These are phyloP conservation scores for Asterella californica DNA, from an alignment of 225 moss, liverwort and hornwort species.

Conservation along the genomic window DNA sequence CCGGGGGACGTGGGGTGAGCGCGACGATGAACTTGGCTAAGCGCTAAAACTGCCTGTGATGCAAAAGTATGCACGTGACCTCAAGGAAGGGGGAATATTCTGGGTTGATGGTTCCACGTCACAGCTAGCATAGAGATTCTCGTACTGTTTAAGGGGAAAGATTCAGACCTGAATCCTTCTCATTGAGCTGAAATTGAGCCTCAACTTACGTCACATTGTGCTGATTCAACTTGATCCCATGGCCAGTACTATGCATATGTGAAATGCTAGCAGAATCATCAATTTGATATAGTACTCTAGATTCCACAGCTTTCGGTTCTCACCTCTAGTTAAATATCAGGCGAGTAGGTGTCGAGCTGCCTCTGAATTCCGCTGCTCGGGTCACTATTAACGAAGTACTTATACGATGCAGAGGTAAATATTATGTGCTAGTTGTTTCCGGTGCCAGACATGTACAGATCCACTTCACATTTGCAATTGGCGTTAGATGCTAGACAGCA, in stretches of 20 bases:
- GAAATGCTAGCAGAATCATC: background rate
- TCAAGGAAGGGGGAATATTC: background rate
- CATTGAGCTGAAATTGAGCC: background rate
- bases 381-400: background rate
- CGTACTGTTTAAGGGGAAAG: background rate
- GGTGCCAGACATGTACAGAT: too few relatives aligned
- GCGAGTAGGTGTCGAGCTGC: background rate
- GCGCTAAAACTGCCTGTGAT: background rate
- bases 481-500: background rate
- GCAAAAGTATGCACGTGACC: constrained; percentile 9
- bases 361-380: background rate
- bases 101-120: background rate
- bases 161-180: background rate
- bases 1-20: background rate
- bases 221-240: background rate
- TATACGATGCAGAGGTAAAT: background rate
- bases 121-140: background rate
- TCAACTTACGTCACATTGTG: background rate
- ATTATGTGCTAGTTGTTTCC: background rate
- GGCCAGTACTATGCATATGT: too few relatives aligned
- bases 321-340: background rate
- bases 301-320: background rate
- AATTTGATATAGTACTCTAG: background rate
- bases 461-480: background rate
- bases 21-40: background rate